Conservation (phyloP, 163 green algal genomes). For the Smithsoniella earleae region DNA sequence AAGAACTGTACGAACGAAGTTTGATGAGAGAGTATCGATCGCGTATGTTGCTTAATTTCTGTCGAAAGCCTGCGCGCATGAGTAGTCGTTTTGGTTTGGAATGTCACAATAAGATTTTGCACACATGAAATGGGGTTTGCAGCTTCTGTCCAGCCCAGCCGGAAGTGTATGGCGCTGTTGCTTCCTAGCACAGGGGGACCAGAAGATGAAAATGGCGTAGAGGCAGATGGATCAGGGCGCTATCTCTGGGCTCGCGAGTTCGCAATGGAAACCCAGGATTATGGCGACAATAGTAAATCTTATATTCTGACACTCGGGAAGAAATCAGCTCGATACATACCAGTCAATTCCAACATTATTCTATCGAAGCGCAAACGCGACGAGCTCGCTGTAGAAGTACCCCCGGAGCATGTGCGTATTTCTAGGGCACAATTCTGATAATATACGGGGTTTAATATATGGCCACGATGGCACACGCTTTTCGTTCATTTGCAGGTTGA, state of each 20-base stretch:
- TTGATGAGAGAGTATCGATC: neutral
- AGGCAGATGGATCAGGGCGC: neutral
- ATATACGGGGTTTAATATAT: neutral
- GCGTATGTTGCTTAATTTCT: neutral
- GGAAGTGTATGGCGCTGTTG: neutral
- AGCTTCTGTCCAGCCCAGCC: neutral
- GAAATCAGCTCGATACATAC: neutral
- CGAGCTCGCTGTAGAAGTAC: neutral
- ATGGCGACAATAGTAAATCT: neutral
- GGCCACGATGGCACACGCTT: neutral
- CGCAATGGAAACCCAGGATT: neutral
- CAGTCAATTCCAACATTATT: conserved; percentile 10
- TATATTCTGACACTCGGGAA: neutral
- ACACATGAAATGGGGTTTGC: neutral
- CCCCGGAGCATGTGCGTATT: neutral
- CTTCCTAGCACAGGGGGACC: neutral
- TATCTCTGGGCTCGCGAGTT: conserved; percentile 24
- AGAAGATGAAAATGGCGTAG: neutral
- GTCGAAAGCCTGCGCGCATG: neutral
- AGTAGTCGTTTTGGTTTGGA: neutral
- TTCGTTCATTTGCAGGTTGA: neutral
- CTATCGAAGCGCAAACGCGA: conserved; percentile 20
- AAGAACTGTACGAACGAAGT: neutral
- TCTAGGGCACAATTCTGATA: neutral
- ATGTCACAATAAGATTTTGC: neutral